Base-by-base conservation (phyloP, 768 basidiomycete species). In the Suillus luteus region DNA sequence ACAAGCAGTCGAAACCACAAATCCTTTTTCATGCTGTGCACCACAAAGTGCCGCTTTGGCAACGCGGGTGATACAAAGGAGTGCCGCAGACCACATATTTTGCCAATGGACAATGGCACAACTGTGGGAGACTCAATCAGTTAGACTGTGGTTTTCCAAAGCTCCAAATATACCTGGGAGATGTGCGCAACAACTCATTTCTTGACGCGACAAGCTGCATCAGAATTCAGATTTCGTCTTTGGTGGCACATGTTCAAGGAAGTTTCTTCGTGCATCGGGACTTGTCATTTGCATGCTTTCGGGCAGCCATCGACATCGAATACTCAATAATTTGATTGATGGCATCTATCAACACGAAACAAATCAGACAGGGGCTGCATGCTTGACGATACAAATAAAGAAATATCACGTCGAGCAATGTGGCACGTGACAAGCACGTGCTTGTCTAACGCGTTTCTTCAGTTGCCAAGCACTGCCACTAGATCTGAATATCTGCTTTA, bases 301-400 rank as follows among this genome's bases (percentile, higher is more conserved):
- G 15, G 24, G 15, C 8, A 51, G 49, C 17, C 15, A 51, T 31
- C 19, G 51, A 10, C 51, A 52, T 57, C 2, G 22, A 40, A 22
- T 52, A 31, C 27, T 11, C 9, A 9, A 19, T 11, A 27, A 17
- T 40, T 15, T 38, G 24, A 57, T 40, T 40, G 24, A 38, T n/a
- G 40, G 40, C 40, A 57, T 40, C 55, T 57, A 57, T 57, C 38
- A 57, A 57, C 37, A 38, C 22, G 9, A 38, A 99, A 85, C 17
- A 17, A 4, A 55, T 40, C 17, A 57, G 24, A 57, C 37, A 40
- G 17, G 15, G 24, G 24, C 10, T 2, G 9, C 38, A 57, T 57
- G 38, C 12, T 52, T 19, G 19, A 33, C 19, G 51, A 33, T 17
- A 40, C 17, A 27, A 19, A 57, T 27, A 17, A 63, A 11, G 19